Base-by-base conservation (phyloP, 331 rosid genomes). In the Acacia concinna region DNA sequence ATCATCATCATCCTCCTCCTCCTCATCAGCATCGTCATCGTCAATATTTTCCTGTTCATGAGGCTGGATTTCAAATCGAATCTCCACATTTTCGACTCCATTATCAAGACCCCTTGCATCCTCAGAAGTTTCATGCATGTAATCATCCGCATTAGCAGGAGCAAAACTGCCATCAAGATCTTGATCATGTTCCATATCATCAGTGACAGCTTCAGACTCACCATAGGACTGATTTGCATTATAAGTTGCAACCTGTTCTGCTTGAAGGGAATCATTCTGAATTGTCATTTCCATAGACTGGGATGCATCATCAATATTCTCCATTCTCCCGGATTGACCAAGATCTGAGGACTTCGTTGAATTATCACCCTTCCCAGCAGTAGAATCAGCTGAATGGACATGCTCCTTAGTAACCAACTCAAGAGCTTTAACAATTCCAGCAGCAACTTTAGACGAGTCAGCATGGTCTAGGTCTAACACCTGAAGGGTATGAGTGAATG, bases 111-210 rank as follows among this genome's bases (percentile, higher is more conserved):
- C 98, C 70, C 94, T 78, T 11, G 91, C 84, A 78, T 90, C 97
- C 85, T 89, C 99, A 13, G 99, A 83, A 76, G 86, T 96, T 82
- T 89, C 99, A 78, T 87, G 97, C 99, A 96, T 96, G 85, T 86
- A 96, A 77, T 93, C 97, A 78, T 91, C 98, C 78, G 87, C 98
- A 41, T 84, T 79, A 76, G 90, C 83, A 73, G 91, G 91, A 82
- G 86, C 83, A 85, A 86, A 96, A 85, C 90, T 87, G 44, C 93
- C 92, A 82, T 85, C 92, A 56, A 96, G 86, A 88, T 93, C 97
- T 87, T 93, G 97, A 82, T 93, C 99, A 51, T 96, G 99, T 80
- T 96, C 99, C 99, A 96, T 96, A 84, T 96, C 99, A 84, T 96
- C 99, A 30, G 97, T 91, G 71, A 96, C 88, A 82, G 98, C 94